Evolutionary conservation across 108 stramenopile species (phyloP), one percentile per base, ranked within the genome.

Genomic region (Chaetoceros tenuissimus): DNA sequence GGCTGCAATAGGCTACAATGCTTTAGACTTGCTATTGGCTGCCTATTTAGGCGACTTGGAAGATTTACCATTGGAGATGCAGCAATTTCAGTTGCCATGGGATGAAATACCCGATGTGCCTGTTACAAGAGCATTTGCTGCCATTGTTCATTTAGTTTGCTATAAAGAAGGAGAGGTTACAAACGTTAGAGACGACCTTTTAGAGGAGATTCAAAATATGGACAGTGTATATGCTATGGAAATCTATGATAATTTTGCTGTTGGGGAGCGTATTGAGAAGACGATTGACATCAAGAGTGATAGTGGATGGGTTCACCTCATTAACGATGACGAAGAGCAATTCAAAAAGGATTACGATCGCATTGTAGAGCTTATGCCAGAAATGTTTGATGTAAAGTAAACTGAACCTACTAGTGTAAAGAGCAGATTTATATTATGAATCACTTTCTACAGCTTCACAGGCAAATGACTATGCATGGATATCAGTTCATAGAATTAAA

Each of bases 1-100:
- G 72, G 75, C 78, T n/a, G 80, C 77, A 30, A 54, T 88, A 24
- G 87, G 92, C 3, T 87, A 87, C 73, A 87, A 89, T 75, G 78
- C 81, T 18, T 67, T 89, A 25, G 86, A 89, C 46, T 77, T 87
- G 77, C 51, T 72, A 7, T 62, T 87, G 54, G 72, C 74, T 0
- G 87, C 88, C 5, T 80, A 85, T 52, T 66, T 88, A 3, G 86
- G 78, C 1, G 75, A 74, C 29, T 55, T 63, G 45, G 45, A 63
- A 0, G 51, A 66, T 13, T 63, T 59, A 30, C 68, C 71, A 24
- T 43, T 21, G 16, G 64, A 73, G 20, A 62, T 55, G 8, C 68
- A 55, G 18, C 55, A 62, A 27, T 45, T 52, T 7, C 49, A 72
- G 10, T 55, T 80, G 19, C 57, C 70, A 24, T 87, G 85, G 85